Conservation (phyloP, 2,329 filamentous ascomycete genomes). For the Colletotrichum cordylinicola region DNA sequence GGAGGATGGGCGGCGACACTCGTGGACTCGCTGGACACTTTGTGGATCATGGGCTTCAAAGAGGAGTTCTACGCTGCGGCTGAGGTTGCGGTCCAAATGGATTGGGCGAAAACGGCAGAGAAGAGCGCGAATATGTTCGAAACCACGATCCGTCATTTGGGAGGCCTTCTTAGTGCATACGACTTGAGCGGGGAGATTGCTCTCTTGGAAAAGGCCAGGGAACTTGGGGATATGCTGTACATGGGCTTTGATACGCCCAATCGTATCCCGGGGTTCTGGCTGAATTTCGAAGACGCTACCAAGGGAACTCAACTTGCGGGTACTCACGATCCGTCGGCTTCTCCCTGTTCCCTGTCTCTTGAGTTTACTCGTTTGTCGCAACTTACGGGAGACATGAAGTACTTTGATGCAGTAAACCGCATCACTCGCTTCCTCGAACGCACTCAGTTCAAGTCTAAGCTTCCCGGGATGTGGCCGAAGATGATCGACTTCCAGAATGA, state of each 20-base stretch:
- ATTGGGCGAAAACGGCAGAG: constrained; percentile 53
- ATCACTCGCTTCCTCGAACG: constrained; percentile 71
- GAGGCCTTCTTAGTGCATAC: constrained; percentile 72
- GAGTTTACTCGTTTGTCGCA: constrained; percentile 78
- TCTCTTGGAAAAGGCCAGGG: constrained; percentile 66
- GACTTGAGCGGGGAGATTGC: constrained; percentile 64
- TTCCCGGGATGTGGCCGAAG: constrained; percentile 79
- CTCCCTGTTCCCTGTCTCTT: constrained; percentile 69
- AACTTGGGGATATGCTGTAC: constrained; percentile 70
- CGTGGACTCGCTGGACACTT: constrained; percentile 54
- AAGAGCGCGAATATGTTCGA: constrained; percentile 69
- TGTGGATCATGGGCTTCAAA: constrained; percentile 61
- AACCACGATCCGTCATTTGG: constrained; percentile 74
- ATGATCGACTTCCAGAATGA: constrained; percentile 62
- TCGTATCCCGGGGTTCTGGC: constrained; percentile 55
- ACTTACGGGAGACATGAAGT: constrained; percentile 73
- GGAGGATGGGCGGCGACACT: constrained; percentile 54
- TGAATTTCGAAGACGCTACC: constrained; percentile 17
- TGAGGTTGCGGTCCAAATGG: constrained; percentile 47
- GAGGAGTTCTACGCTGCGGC: constrained; percentile 56
- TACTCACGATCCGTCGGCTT: constrained; percentile 44
- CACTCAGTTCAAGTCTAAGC: constrained; percentile 67
- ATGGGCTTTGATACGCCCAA: constrained; percentile 72
- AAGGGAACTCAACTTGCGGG: constrained; percentile 8
- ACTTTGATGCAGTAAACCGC: constrained; percentile 73